Conservation (phyloP, 164 flowering plant species). For the Vitis amurensis region DNA sequence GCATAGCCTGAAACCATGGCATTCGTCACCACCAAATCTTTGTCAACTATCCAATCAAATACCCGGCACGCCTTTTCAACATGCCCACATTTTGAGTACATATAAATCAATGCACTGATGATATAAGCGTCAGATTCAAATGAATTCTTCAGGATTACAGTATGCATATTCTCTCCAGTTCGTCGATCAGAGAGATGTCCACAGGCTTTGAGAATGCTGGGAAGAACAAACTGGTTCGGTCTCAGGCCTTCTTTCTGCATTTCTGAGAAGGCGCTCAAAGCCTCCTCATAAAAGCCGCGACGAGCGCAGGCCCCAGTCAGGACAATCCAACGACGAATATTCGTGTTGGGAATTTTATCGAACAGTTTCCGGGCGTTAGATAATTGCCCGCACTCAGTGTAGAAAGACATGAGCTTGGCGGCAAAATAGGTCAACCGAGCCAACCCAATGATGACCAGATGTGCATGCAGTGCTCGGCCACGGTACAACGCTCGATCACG, state of each 20-base stretch:
- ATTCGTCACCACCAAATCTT: slow-evolving; percentile 72
- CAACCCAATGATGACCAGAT: slow-evolving; percentile 49
- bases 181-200: slow-evolving; percentile 44
- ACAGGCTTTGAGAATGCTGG: slow-evolving; percentile 74
- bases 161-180: slow-evolving; percentile 56
- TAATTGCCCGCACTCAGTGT: slow-evolving; percentile 38
- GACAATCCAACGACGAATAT: slow-evolving; percentile 55
- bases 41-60: slow-evolving; percentile 54
- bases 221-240: slow-evolving; percentile 52
- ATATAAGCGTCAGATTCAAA: slow-evolving; percentile 53
- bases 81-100: slow-evolving; percentile 72
- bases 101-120: slow-evolving; percentile 61
- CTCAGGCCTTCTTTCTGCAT: slow-evolving; percentile 48
- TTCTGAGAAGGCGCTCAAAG: slow-evolving; percentile 48
- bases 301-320: slow-evolving; percentile 58
- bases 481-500: slow-evolving; percentile 30
- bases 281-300: slow-evolving; percentile 51
- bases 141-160: slow-evolving; percentile 29
- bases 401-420: slow-evolving; percentile 60
- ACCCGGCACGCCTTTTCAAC: slow-evolving; percentile 50
- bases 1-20: slow-evolving; percentile 74
- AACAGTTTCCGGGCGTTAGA: slow-evolving; percentile 58
- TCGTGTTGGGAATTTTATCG: slow-evolving; percentile 54
- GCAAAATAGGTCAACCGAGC: slow-evolving; percentile 40
- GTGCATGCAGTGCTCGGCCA: slow-evolving; percentile 59